Conservation (phyloP, 352 stramenopile genomes). For the Phytophthora pinifolia region DNA sequence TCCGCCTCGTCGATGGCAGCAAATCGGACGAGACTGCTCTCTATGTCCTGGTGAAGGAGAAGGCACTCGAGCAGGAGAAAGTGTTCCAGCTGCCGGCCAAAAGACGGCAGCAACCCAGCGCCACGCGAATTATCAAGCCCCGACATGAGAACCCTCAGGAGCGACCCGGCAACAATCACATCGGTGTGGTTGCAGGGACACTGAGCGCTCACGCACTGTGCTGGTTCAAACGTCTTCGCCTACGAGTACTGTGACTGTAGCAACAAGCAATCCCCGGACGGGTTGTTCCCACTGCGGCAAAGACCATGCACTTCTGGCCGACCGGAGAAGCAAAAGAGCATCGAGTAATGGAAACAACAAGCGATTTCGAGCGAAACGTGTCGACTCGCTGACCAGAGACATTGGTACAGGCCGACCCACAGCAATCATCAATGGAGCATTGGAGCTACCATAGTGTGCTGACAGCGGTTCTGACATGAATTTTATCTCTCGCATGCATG, state of each 20-base stretch:
- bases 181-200: too few relatives aligned
- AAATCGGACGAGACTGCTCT: conserved; percentile 9
- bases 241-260: too few relatives aligned
- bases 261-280: conserved; percentile 3
- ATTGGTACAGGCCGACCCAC: background rate
- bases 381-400: background rate
- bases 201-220: background rate
- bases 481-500: conserved; percentile 6
- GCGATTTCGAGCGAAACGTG: background rate
- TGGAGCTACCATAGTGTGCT: conserved; percentile 5
- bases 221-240: background rate
- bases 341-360: background rate
- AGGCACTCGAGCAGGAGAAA: conserved; percentile 27
- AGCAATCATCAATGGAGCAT: conserved; percentile 1
- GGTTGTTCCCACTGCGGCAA: conserved; percentile 20
- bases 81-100: conserved; percentile 4
- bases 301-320: conserved; percentile 8
- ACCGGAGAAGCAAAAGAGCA: background rate
- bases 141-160: too few relatives aligned
- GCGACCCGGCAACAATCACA: too few relatives aligned
- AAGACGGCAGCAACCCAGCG: background rate
- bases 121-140: too few relatives aligned
- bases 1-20: conserved; percentile 3
- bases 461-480: conserved; percentile 25
- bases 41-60: conserved; percentile 18